Conservation (phyloP, 2,329 filamentous ascomycete genomes). For the Fusarium avenaceum region DNA sequence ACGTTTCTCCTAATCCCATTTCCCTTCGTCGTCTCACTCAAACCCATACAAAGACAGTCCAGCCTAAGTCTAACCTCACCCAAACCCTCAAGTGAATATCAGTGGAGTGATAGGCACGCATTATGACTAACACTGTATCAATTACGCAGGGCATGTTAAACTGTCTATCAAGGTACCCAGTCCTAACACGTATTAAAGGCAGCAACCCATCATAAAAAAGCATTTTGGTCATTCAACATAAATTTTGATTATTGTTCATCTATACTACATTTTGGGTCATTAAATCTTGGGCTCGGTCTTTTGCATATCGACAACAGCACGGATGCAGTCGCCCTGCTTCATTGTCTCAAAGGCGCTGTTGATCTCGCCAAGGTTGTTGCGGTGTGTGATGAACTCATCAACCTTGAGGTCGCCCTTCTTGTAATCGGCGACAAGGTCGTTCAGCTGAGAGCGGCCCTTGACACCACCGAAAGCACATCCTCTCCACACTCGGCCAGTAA, state of each 20-base stretch:
- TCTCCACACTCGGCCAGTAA: constrained; percentile 97
- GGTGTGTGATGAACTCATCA: constrained; percentile 99
- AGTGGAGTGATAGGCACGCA: constrained; percentile 20
- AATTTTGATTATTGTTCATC: constrained; percentile 40
- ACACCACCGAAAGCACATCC: constrained; percentile 98
- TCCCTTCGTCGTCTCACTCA: background rate
- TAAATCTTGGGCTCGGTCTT: constrained; percentile 47
- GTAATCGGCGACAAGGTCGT: constrained; percentile 89
- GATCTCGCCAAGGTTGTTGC: constrained; percentile 84
- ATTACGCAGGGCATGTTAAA: constrained; percentile 3
- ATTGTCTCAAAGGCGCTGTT: constrained; percentile 93
- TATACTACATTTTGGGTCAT: constrained; percentile 47
- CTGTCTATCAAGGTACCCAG: constrained; percentile 38
- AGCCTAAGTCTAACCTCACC: background rate
- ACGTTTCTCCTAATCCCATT: background rate
- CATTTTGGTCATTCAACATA: constrained; percentile 35
- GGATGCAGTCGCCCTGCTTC: constrained; percentile 97
- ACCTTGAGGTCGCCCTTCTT: constrained; percentile 92
- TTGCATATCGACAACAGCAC: constrained; percentile 84
- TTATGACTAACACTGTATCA: constrained; percentile 23
- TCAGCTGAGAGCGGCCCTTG: constrained; percentile 95
- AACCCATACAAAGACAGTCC: background rate
- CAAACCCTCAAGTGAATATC: background rate
- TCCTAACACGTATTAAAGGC: constrained; percentile 25
- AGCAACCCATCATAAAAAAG: constrained; percentile 1